Percentiles rank a stretch among this genome's conserved stretches.
These are phyloP conservation scores for Isatis lusitanica DNA, from an alignment of 441 rosid species.

Conservation along the genomic window DNA sequence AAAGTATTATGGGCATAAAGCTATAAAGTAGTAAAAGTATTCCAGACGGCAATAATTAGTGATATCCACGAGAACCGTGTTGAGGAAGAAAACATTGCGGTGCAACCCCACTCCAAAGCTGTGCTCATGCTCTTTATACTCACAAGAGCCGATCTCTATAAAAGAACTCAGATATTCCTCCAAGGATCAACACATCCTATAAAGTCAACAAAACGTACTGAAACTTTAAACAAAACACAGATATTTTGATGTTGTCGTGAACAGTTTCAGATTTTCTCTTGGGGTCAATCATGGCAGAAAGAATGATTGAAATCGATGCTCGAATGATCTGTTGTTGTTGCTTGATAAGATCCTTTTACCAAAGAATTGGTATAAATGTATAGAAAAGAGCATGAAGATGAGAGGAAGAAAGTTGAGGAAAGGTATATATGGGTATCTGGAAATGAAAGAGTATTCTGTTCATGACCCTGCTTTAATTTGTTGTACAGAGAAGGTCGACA, in stretches of 20 bases:
- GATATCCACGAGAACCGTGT: conserved; percentile 42
- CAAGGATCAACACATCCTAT: conserved; percentile 51
- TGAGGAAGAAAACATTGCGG: conserved; percentile 50
- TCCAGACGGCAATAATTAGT: conserved; percentile 37
- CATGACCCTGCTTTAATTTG: conserved; percentile 48
- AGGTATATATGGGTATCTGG: conserved; percentile 48
- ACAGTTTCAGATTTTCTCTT: conserved; percentile 36
- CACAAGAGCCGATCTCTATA: conserved; percentile 43
- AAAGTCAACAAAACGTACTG: conserved; percentile 46
- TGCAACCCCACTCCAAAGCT: conserved; percentile 55
- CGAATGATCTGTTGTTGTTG: not conserved
- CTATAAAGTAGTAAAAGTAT: no score
- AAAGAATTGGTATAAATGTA: conserved; percentile 40
- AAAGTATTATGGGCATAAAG: conserved; percentile 31
- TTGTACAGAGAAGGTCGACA: conserved; percentile 53
- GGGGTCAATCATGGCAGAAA: conserved; percentile 41
- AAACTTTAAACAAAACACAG: conserved; percentile 51
- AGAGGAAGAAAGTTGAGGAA: conserved; percentile 46
- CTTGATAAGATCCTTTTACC: not conserved
- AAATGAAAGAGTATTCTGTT: conserved; percentile 31
- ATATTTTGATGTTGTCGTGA: conserved; percentile 13
- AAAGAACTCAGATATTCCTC: conserved; percentile 64
- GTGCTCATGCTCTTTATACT: conserved; percentile 49
- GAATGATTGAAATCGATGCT: conserved; percentile 42
- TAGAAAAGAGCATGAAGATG: conserved; percentile 40